Evolutionary conservation across 208 protist species (phyloP).

Genomic region (Acanthamoeba lenticulata): DNA sequence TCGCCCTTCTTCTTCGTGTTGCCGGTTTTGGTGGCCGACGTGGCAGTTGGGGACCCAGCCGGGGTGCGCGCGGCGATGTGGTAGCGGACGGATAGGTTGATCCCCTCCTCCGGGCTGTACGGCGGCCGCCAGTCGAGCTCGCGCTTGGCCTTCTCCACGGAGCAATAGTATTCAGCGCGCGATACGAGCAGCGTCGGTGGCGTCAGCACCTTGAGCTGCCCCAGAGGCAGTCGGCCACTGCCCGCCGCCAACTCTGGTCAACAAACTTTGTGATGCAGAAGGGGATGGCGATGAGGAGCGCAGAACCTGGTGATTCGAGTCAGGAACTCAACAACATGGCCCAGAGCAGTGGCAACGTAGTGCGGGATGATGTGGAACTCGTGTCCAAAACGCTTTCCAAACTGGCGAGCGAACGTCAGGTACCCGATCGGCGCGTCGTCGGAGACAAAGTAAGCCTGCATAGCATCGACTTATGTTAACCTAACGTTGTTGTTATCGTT

Average conservation of each 20-base stretch:
- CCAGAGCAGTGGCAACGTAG: neutral
- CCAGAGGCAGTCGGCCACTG: neutral
- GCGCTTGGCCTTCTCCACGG: conserved; percentile 1
- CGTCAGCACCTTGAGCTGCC: neutral
- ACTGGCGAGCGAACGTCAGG: neutral
- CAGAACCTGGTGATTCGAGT: neutral
- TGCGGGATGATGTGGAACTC: neutral
- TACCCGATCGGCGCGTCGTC: neutral
- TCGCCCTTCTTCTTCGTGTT: too few species aligned
- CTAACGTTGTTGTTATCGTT: too few species aligned
- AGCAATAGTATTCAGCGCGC: neutral
- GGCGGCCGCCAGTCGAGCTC: neutral
- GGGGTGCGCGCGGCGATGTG: neutral
- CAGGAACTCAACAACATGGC: neutral
- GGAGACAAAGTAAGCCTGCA: conserved; percentile 29
- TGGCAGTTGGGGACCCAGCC: neutral
- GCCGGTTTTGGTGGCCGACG: too few species aligned
- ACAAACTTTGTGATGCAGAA: too few species aligned
- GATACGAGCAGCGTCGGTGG: neutral
- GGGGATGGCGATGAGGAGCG: neutral
- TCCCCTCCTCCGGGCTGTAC: neutral
- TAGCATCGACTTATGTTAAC: too few species aligned
- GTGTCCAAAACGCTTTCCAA: neutral
- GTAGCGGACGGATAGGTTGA: neutral
- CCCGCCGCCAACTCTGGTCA: too few species aligned